phyloP scores from a whole-genome alignment of 108 stramenopile species.

The Fragilaria crotonensis region DNA sequence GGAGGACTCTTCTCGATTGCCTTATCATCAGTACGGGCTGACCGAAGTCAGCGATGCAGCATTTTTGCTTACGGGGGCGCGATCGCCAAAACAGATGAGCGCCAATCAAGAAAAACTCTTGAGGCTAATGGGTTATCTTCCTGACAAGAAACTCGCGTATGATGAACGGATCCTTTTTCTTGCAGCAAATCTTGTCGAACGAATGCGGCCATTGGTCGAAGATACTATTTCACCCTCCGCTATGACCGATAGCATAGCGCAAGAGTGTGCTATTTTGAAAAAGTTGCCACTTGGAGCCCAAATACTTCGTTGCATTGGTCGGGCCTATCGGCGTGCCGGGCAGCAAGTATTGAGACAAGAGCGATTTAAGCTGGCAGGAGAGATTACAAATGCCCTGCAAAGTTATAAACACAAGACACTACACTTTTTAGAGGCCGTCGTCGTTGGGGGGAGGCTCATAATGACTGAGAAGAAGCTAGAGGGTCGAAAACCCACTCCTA shows the following conservation, averaged over 20 bases:
- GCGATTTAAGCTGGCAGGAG: slow-evolving; percentile 10
- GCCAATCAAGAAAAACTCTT: slow-evolving; percentile 15
- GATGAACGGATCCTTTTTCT: slow-evolving; percentile 38
- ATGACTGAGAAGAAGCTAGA: background rate
- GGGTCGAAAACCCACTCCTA: background rate
- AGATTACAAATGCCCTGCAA: slow-evolving; percentile 1
- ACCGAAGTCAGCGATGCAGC: slow-evolving; percentile 43
- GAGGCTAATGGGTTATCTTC: slow-evolving; percentile 37
- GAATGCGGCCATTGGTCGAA: slow-evolving; percentile 69
- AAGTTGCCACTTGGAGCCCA: slow-evolving; percentile 60
- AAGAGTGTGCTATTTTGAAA: slow-evolving; percentile 51
- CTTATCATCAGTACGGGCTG: slow-evolving; percentile 69
- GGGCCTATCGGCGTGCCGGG: slow-evolving; percentile 65
- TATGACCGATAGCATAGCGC: slow-evolving; percentile 30
- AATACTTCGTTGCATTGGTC: slow-evolving; percentile 71
- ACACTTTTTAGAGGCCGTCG: background rate
- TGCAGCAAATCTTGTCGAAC: slow-evolving; percentile 48
- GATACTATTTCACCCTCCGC: slow-evolving; percentile 31
- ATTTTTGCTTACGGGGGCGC: slow-evolving; percentile 38
- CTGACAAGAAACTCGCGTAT: slow-evolving; percentile 1
- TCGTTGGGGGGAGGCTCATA: background rate
- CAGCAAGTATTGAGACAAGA: slow-evolving; percentile 18
- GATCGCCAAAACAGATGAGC: background rate
- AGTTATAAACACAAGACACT: background rate
- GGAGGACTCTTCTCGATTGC: slow-evolving; percentile 61